These are phyloP conservation scores for button mushroom (Agaricus bisporus) DNA, from an alignment of 768 basidiomycete species.

Conservation along the genomic window DNA sequence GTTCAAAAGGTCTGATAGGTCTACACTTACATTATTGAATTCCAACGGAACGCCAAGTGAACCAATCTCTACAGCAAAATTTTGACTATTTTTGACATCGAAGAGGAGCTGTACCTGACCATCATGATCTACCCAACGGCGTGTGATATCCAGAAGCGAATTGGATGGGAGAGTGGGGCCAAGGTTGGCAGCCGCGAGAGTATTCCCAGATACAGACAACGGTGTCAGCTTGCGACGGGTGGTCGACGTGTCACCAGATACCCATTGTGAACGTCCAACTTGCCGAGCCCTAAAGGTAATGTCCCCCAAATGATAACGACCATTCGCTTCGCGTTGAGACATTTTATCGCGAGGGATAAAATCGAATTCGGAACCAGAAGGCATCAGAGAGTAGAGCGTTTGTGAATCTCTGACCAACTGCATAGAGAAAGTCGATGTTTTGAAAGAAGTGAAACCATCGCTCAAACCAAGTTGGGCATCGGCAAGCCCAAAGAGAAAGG, in stretches of 20 bases:
- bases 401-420: slow-evolving; percentile 52
- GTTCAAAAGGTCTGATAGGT: neutral
- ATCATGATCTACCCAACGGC: slow-evolving; percentile 42
- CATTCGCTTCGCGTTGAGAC: slow-evolving; percentile 38
- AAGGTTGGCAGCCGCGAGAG: slow-evolving; percentile 43
- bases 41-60: slow-evolving; percentile 46
- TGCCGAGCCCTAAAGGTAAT: slow-evolving; percentile 45
- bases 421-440: slow-evolving; percentile 36
- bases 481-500: neutral
- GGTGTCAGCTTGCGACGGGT: slow-evolving; percentile 33
- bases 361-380: slow-evolving; percentile 36
- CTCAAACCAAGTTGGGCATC: slow-evolving; percentile 28
- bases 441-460: slow-evolving; percentile 43
- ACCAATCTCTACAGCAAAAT: slow-evolving; percentile 44
- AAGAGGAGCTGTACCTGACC: slow-evolving; percentile 41
- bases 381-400: slow-evolving; percentile 44
- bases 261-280: slow-evolving; percentile 40
- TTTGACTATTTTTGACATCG: slow-evolving; percentile 43
- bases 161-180: slow-evolving; percentile 39
- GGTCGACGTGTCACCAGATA: slow-evolving; percentile 38
- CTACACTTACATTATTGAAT: slow-evolving; percentile 43
- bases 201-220: slow-evolving; percentile 33
- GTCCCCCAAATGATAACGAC: slow-evolving; percentile 51
- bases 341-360: slow-evolving; percentile 49
- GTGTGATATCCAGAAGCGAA: slow-evolving; percentile 42